Evolutionary conservation across 768 basidiomycete species (phyloP).

Genomic region (Ramaria sp.): DNA sequence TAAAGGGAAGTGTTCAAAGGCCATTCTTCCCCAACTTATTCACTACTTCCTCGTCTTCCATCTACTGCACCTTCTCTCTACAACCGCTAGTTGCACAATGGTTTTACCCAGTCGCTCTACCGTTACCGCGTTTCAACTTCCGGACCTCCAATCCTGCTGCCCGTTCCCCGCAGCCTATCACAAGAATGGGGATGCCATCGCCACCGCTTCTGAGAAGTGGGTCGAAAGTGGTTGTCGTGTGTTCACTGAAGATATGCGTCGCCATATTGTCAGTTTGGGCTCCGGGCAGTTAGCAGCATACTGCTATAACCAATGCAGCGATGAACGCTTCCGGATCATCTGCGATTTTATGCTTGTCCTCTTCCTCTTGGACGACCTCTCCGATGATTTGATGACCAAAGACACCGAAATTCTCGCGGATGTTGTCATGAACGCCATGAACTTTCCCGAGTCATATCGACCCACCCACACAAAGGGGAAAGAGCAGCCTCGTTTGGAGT

Average conservation of each 20-base stretch:
- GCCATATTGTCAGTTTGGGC: constrained; percentile 41
- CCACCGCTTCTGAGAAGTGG: constrained; percentile 39
- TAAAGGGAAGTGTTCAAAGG: background rate
- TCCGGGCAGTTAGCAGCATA: constrained; percentile 57
- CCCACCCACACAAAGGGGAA: constrained; percentile 11
- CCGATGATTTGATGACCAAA: constrained; percentile 8
- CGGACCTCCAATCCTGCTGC: constrained; percentile 35
- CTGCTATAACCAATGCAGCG: constrained; percentile 46
- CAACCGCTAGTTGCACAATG: background rate
- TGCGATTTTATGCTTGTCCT: constrained; percentile 53
- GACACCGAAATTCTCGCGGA: constrained; percentile 15
- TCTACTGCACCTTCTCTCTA: background rate
- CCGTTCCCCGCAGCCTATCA: constrained; percentile 35
- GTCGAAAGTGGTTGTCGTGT: background rate
- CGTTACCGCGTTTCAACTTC: background rate
- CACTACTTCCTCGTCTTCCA: background rate
- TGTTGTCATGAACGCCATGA: constrained; percentile 21
- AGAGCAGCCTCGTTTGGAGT: constrained; percentile 20
- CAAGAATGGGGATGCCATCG: constrained; percentile 34
- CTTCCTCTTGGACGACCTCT: constrained; percentile 21
- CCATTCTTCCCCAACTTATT: background rate
- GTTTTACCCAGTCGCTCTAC: background rate
- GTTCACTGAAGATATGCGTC: constrained; percentile 14
- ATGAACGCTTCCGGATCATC: constrained; percentile 50
- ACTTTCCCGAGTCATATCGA: constrained; percentile 17